A percentile compares a stretch with the other conserved stretches of the same genome.
Evolutionary conservation across 805 yeast species (phyloP).

Genomic region (Candida lessepsii): DNA sequence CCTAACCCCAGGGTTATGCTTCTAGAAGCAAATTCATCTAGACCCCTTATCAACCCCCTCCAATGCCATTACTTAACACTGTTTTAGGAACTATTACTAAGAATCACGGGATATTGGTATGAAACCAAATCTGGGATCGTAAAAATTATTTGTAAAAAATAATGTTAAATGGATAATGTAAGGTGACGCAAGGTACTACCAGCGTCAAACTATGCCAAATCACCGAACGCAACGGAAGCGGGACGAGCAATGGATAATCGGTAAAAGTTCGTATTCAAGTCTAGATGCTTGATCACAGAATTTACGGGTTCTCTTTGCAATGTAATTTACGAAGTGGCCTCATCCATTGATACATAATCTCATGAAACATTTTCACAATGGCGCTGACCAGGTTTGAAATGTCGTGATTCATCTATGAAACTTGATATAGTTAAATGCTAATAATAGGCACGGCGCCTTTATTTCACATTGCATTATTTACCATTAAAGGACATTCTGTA

Average conservation of each 20-base stretch:
- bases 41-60: too few relatives aligned
- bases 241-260: too few relatives aligned
- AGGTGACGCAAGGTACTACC: not conserved
- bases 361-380: conserved; percentile 2
- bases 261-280: too few relatives aligned
- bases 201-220: too few relatives aligned
- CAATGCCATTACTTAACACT: too few relatives aligned
- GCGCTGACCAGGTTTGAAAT: conserved; percentile 1
- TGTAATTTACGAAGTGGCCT: conserved; percentile 3
- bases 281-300: too few relatives aligned
- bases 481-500: not conserved
- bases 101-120: not conserved
- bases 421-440: not conserved
- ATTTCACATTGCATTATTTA: not conserved
- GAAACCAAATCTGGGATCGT: not conserved
- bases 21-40: too few relatives aligned
- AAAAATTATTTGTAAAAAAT: not conserved
- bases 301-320: conserved; percentile 4
- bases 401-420: conserved; percentile 4
- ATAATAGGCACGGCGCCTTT: conserved; percentile 5
- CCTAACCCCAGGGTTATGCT: too few relatives aligned
- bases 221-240: too few relatives aligned
- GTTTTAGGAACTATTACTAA: conserved; percentile 1
- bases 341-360: not conserved
- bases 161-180: not conserved